Evolutionary conservation across 106 monocot species (phyloP).

Genomic region (Acorus calamus): DNA sequence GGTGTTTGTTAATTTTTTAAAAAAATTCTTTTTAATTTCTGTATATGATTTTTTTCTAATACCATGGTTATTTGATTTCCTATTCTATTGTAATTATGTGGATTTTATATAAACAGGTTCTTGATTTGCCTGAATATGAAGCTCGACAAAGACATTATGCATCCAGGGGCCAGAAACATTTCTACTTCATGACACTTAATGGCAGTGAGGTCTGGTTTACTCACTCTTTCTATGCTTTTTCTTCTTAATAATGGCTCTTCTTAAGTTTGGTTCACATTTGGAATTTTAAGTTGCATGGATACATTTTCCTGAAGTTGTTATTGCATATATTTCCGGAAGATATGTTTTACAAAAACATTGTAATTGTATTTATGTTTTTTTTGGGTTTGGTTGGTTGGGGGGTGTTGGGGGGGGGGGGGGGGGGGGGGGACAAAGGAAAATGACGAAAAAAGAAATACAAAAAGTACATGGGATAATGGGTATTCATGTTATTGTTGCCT

Average conservation of each 20-base stretch:
- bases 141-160: conserved; percentile 84
- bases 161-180: conserved; percentile 90
- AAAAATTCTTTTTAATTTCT: not conserved
- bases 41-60: not conserved
- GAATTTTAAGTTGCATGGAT: not conserved
- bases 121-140: conserved; percentile 83
- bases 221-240: conserved; percentile 13
- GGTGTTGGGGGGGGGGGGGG: too few relatives aligned
- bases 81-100: not conserved
- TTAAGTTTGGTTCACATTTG: not conserved
- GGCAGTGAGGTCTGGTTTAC: conserved; percentile 84
- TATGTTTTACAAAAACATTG: too few relatives aligned
- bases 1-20: not conserved
- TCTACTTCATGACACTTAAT: conserved; percentile 98
- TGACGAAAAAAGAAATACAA: too few relatives aligned
- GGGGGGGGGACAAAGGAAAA: too few relatives aligned
- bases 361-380: too few relatives aligned
- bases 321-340: too few relatives aligned
- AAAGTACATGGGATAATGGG: too few relatives aligned
- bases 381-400: too few relatives aligned
- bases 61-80: too few relatives aligned
- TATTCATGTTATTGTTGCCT: too few relatives aligned
- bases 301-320: not conserved
- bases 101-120: conserved; percentile 41
- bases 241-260: conserved; percentile 1